Evolutionary conservation across 495 filamentous ascomycete genomes (phyloP).

Genomic region (Hyaloscypha hepaticicola): DNA sequence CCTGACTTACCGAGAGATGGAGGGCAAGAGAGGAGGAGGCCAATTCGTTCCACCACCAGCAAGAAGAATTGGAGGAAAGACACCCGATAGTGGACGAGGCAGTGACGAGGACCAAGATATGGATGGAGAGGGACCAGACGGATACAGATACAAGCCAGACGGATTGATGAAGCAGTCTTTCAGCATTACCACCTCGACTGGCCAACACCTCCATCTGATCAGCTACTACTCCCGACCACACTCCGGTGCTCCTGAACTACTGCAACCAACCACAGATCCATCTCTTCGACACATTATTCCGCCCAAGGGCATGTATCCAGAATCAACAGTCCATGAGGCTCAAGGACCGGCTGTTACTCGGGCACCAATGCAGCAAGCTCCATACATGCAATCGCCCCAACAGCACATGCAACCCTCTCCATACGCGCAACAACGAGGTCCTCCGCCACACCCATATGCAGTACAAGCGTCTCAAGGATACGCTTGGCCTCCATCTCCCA

Average conservation of each 20-base stretch:
- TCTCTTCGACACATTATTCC: conserved; percentile 80
- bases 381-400: conserved; percentile 42
- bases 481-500: conserved; percentile 65
- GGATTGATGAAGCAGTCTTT: conserved; percentile 99
- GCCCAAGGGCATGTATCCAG: conserved; percentile 91
- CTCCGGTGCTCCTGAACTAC: conserved; percentile 62
- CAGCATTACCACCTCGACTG: conserved; percentile 89
- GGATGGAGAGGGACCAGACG: conserved; percentile 86
- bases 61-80: conserved; percentile 62
- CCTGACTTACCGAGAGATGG: conserved; percentile 97
- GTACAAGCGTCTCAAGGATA: conserved; percentile 47
- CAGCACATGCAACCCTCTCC: conserved; percentile 47
- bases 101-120: conserved; percentile 77
- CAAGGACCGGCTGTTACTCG: conserved; percentile 46
- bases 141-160: conserved; percentile 95
- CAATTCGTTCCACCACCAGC: conserved; percentile 54
- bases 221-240: conserved; percentile 88
- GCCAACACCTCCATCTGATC: conserved; percentile 93
- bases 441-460: conserved; percentile 40
- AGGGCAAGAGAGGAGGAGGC: conserved; percentile 82
- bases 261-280: conserved; percentile 78
- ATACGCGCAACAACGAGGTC: conserved; percentile 19
- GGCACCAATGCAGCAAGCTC: conserved; percentile 46
- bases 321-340: conserved; percentile 88
- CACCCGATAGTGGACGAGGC: conserved; percentile 72